Base-by-base conservation (phyloP, 257 asterid species). In the Cordia subcordata region DNA sequence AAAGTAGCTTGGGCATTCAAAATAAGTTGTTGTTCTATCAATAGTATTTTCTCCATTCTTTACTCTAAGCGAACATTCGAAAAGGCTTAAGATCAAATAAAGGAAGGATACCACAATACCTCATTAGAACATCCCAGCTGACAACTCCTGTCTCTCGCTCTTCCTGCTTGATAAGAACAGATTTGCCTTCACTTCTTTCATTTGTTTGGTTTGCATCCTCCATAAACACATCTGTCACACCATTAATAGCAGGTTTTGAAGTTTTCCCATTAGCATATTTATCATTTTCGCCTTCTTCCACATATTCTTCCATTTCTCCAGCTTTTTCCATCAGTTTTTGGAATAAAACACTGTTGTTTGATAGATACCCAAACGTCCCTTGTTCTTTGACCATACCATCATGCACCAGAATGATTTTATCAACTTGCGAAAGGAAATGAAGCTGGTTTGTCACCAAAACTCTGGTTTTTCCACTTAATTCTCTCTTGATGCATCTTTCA, bases 371-470 rank as follows among this genome's bases (percentile, higher is more conserved):
- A 19, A 86, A 89, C 57, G 91, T 75, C 46, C 96, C 96, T 65
- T 86, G 89, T 77, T 89, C 96, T 77, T 80, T 86, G 68, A 89
- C 87, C 78, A 45, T 74, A 55, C 96, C 92, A 61, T 86, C 89
- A 15, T 83, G 76, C 59, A 89, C 80, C 75, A 89, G 69, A 71
- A 89, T 66, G 62, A 86, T 84, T 68, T 80, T 70, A 73, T 89
- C 96, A 61, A 86, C 94, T 55, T 82, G 94, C 32, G 96, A 86
- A 61, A 89, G 94, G 74, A 89, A 86, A 68, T 89, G 92, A 60
- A 86, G 77, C 80, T 89, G 96, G 71, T 89, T 89, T 57, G 94
- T 89, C 74, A 89, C 94, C 27, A 89, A 87, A 61, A 89, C 91
- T 75, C 96, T 73, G 9, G 96, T 89, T 75, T 84, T 89, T 45